phyloP scores from a whole-genome alignment of 2,329 filamentous ascomycete genomes.

The Sporothrix phasma region DNA sequence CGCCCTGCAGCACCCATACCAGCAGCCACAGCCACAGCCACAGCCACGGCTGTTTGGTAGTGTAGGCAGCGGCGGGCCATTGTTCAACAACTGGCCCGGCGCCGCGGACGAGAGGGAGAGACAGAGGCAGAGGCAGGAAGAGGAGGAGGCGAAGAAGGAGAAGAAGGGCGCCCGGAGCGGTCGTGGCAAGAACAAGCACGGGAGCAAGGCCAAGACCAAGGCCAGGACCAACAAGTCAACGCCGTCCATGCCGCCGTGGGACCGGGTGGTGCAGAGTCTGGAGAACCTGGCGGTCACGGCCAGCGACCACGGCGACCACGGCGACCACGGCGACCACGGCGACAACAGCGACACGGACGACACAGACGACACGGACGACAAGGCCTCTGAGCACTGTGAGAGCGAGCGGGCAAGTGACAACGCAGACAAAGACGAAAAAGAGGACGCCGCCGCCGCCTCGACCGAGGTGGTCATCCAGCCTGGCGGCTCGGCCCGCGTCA shows the following conservation, averaged over 20 bases:
- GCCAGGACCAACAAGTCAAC: background rate
- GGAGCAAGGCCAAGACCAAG: background rate
- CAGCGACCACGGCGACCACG: background rate
- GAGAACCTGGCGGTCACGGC: background rate
- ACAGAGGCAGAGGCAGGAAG: background rate
- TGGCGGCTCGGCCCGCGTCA: conserved; percentile 5
- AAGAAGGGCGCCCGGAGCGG: too few relatives aligned
- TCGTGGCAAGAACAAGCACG: background rate
- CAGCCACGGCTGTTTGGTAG: background rate
- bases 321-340: background rate
- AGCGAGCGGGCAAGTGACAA: background rate
- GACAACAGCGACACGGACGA: background rate
- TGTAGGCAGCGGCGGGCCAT: background rate
- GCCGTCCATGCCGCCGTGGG: background rate
- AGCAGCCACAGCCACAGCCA: too few relatives aligned
- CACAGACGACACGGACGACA: background rate
- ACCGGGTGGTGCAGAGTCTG: background rate
- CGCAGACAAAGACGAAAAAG: too few relatives aligned
- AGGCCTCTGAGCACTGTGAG: background rate
- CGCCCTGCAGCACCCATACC: too few relatives aligned
- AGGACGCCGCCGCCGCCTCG: background rate
- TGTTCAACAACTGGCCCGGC: conserved; percentile 14
- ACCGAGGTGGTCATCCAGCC: conserved; percentile 6
- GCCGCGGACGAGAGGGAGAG: background rate
- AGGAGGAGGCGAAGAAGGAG: background rate